Conservation (phyloP, 768 basidiomycete species). For the Phlegmacium glaucopus region DNA sequence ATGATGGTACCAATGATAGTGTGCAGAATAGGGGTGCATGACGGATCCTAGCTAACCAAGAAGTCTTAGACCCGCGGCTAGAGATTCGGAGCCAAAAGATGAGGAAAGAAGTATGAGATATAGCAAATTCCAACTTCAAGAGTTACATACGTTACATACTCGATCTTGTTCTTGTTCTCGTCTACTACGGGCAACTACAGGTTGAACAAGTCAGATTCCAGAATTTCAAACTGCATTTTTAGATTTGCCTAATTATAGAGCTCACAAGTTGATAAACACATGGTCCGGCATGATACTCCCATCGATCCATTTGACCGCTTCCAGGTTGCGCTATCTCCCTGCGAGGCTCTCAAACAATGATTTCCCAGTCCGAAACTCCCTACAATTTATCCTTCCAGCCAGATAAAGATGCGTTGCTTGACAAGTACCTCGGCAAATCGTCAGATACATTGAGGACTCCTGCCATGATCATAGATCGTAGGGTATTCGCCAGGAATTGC, state of each 20-base stretch:
- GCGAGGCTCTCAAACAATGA: constrained; percentile 12
- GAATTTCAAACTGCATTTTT: constrained; percentile 5
- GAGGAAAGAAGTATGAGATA: too few species aligned
- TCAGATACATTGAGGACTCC: constrained; percentile 67
- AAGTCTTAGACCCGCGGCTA: neutral
- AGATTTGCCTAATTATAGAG: too few species aligned
- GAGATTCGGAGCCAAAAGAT: too few species aligned
- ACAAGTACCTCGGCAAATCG: constrained; percentile 55
- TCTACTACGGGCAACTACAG: too few species aligned
- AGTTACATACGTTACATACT: too few species aligned
- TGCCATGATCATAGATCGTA: constrained; percentile 73
- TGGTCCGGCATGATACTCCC: neutral
- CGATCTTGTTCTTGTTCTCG: too few species aligned
- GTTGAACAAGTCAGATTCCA: constrained; percentile 1
- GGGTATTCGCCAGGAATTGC: constrained; percentile 71
- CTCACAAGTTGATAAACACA: too few species aligned
- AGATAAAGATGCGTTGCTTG: constrained; percentile 44
- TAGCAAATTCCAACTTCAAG: too few species aligned
- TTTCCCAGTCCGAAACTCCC: constrained; percentile 22
- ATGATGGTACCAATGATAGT: too few species aligned
- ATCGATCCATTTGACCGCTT: neutral
- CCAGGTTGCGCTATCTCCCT: neutral
- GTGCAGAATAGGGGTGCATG: neutral
- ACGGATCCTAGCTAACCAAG: too few species aligned
- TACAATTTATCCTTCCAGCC: constrained; percentile 24